phyloP scores from a whole-genome alignment of 2,329 filamentous ascomycete genomes.

The Aspergillus carbonarius region DNA sequence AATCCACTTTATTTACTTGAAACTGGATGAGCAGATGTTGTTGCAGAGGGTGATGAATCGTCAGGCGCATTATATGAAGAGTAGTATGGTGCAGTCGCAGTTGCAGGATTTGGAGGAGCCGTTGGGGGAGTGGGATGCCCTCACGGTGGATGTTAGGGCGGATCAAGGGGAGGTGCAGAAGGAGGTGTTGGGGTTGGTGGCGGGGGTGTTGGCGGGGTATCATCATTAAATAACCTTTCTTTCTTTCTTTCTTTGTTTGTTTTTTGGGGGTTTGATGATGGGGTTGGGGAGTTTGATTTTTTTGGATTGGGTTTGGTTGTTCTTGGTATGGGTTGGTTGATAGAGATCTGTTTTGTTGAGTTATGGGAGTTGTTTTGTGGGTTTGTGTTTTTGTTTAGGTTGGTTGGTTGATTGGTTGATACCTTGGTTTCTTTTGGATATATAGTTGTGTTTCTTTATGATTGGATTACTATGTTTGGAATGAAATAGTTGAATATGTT shows the following conservation, averaged over 20 bases:
- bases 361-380: too few species aligned
- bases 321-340: too few species aligned
- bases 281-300: too few species aligned
- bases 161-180: conserved; percentile 59
- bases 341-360: too few species aligned
- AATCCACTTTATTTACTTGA: conserved; percentile 91
- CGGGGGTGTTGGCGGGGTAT: conserved; percentile 53
- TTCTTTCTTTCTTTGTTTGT: not conserved
- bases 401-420: not conserved
- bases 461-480: too few species aligned
- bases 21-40: conserved; percentile 72
- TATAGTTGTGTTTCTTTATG: not conserved
- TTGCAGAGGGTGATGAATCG: conserved; percentile 72
- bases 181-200: conserved; percentile 59
- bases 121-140: conserved; percentile 68
- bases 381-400: too few species aligned
- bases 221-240: conserved; percentile 9
- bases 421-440: not conserved
- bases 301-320: too few species aligned
- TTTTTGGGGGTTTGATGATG: not conserved
- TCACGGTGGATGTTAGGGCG: conserved; percentile 63
- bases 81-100: conserved; percentile 91
- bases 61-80: conserved; percentile 91
- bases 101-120: conserved; percentile 86
- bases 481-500: too few species aligned